Evolutionary conservation across 371 early-diverging fungal genomes (phyloP), one percentile per base, ranked within the genome.

Genomic region (Mortierella sp.): DNA sequence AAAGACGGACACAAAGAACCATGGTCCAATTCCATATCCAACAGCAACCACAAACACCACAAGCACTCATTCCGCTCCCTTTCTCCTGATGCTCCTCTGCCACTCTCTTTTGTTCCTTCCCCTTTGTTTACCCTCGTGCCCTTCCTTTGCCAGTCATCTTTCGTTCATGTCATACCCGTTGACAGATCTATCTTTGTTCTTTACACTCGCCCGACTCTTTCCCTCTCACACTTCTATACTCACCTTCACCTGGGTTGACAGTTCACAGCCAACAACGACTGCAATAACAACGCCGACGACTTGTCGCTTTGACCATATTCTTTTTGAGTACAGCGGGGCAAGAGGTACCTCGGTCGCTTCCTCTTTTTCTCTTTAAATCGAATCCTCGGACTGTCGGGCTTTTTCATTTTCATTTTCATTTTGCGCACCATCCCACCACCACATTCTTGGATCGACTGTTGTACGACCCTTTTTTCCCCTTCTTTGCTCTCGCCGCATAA

Each of bases 21-120:
- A 68, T 41, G 68, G 68, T 41, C 68, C 68, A 68, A 68, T 68
- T 68, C 68, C 41, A 68, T 68, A 41, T 68, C 24, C 68, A 41
- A 68, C 68, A 68, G 41, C 41, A 21, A 41, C 43, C 68, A 68
- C 21, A 68, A 11, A 2, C 32, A 35, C 46, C 18, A 21, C 51
- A 16, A 21, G 16, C 21, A 6, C 21, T 18, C 5, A 18, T 21
- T 51, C 35, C 35, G 35, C 29, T 51, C 38, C 38, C 38, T 63
- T 63, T 16, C 6, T 8, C 41, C 38, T 65, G 10, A 38, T 7
- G 24, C 24, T 65, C 38, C 65, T 35, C 38, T 65, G 0, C 68
- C 65, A 14, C 32, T 49, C 72, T 72, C 41, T 21, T 21, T 70
- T 24, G 51, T 7, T 51, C 51, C 51, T 35, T 38, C 38, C 41